These are phyloP conservation scores for Umbilicus rupestris DNA, from an alignment of 164 flowering plant species.

Conservation along the genomic window DNA sequence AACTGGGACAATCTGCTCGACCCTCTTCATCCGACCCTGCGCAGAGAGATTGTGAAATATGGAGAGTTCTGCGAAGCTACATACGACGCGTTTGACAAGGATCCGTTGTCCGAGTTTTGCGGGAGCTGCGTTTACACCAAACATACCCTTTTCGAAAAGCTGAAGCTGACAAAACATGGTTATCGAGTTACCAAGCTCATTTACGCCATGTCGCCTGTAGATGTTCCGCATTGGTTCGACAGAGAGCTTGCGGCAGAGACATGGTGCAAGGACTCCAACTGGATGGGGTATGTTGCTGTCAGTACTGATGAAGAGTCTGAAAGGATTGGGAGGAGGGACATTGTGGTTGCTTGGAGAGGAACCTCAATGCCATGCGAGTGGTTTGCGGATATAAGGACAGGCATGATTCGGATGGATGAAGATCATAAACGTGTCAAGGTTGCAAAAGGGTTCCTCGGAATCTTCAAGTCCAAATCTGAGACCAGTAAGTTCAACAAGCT, in stretches of 20 bases:
- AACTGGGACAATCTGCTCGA: slow-evolving; percentile 37
- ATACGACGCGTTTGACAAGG: slow-evolving; percentile 38
- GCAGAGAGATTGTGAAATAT: slow-evolving; percentile 46
- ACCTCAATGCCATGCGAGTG: slow-evolving; percentile 52
- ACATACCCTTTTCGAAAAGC: slow-evolving; percentile 23
- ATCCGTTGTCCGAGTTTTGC: slow-evolving; percentile 40
- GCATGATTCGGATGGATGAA: slow-evolving; percentile 24
- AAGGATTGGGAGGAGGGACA: slow-evolving; percentile 58
- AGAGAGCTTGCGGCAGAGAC: slow-evolving; percentile 24
- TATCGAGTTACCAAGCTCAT: slow-evolving; percentile 46
- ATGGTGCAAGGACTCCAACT: slow-evolving; percentile 59
- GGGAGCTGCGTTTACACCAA: slow-evolving; percentile 46
- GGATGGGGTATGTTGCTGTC: slow-evolving; percentile 73
- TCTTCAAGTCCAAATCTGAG: slow-evolving; percentile 41
- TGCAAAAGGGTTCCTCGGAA: slow-evolving; percentile 43
- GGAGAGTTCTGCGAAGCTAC: slow-evolving; percentile 50
- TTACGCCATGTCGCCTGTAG: slow-evolving; percentile 53
- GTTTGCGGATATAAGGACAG: slow-evolving; percentile 33
- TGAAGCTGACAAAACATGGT: slow-evolving; percentile 33
- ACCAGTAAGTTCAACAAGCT: slow-evolving; percentile 38
- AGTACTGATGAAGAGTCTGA: slow-evolving; percentile 35
- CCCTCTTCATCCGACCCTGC: slow-evolving; percentile 48
- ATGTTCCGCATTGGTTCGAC: slow-evolving; percentile 44
- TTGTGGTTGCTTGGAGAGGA: slow-evolving; percentile 64
- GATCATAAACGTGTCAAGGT: slow-evolving; percentile 29